A percentile compares a stretch with the other conserved stretches of the same genome.
These are phyloP conservation scores for Przewalskia tangutica DNA, from an alignment of 257 asterid species.

Conservation along the genomic window DNA sequence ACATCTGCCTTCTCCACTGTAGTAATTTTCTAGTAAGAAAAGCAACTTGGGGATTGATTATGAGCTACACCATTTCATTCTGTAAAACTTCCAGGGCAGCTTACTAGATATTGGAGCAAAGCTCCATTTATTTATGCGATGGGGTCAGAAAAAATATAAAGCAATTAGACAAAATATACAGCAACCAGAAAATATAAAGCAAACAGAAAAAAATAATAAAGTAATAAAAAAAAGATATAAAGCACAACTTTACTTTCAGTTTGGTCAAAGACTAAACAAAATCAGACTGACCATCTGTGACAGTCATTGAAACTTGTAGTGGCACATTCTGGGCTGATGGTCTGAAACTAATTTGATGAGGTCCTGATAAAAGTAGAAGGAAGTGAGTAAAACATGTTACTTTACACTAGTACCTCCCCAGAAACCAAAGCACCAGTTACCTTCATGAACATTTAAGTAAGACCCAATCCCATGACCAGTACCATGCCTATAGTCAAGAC, in stretches of 20 bases:
- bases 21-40: not conserved
- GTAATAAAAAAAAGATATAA: not conserved
- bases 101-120: not conserved
- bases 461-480: conserved; percentile 98
- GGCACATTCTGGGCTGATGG: conserved; percentile 71
- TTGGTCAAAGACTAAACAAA: not conserved
- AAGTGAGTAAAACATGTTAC: not conserved
- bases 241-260: not conserved
- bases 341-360: conserved; percentile 88
- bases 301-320: conserved; percentile 85
- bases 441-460: conserved; percentile 93
- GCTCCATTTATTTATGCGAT: not conserved
- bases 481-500: conserved; percentile 97
- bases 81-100: not conserved
- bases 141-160: not conserved
- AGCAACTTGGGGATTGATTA: not conserved
- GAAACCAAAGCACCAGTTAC: conserved; percentile 23
- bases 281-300: conserved; percentile 63
- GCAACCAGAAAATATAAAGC: not conserved
- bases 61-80: not conserved
- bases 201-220: not conserved
- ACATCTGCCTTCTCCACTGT: not conserved
- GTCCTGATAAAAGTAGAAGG: conserved; percentile 35
- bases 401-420: not conserved
- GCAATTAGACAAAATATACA: not conserved